Conservation (phyloP, 345 rosid species). For the Citrus cavaleriei region DNA sequence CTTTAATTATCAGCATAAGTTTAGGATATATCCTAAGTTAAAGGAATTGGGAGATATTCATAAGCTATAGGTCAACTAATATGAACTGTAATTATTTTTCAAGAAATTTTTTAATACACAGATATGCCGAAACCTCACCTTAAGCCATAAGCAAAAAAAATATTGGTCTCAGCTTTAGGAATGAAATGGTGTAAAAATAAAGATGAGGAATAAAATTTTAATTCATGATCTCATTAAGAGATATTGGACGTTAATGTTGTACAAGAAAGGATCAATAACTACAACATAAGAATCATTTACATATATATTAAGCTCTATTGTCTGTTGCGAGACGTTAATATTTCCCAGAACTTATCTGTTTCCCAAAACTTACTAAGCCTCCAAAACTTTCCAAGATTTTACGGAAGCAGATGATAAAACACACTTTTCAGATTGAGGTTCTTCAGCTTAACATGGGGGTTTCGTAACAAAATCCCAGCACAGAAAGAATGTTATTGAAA, state of each 20-base stretch:
- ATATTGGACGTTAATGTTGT: neutral
- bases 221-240: neutral
- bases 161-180: too few relatives aligned
- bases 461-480: neutral
- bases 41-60: too few relatives aligned
- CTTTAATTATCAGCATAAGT: too few relatives aligned
- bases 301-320: conserved; percentile 3
- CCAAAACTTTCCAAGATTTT: neutral
- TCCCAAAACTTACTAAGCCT: neutral
- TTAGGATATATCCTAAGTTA: too few relatives aligned
- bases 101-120: too few relatives aligned
- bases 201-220: neutral
- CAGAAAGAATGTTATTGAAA: neutral
- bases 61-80: too few relatives aligned
- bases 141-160: too few relatives aligned
- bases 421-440: neutral
- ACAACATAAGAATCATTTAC: conserved; percentile 18
- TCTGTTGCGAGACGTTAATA: neutral
- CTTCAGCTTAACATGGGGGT: neutral
- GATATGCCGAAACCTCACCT: too few relatives aligned
- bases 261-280: neutral
- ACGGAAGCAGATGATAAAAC: neutral
- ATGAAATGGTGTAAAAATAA: too few relatives aligned
- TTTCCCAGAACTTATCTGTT: neutral
- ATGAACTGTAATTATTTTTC: too few relatives aligned